Conservation (phyloP, 2,329 filamentous ascomycete species). For the Sclerotinia sclerotiorum region DNA sequence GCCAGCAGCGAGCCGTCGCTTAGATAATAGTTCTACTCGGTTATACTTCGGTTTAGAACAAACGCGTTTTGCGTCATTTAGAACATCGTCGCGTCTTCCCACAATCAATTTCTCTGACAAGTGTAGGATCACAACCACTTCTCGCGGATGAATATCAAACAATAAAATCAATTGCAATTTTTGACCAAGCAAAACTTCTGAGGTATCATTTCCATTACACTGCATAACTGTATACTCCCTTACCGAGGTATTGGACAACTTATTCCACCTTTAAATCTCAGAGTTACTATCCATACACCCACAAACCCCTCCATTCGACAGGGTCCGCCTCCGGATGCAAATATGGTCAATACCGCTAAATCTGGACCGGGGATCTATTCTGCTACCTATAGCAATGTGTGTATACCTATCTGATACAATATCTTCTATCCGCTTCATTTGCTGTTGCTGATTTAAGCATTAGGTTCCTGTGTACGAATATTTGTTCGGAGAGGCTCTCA, state of each 20-base stretch:
- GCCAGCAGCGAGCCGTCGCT: no score
- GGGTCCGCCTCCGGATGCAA: slow-evolving; percentile 22
- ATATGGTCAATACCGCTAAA: slow-evolving; percentile 40
- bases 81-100: slow-evolving; percentile 11
- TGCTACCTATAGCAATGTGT: slow-evolving; percentile 68
- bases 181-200: no score
- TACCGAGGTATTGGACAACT: not conserved
- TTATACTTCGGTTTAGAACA: not conserved
- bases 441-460: not conserved
- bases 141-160: not conserved
- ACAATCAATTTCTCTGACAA: slow-evolving; percentile 1
- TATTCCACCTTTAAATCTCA: not conserved
- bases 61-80: slow-evolving; percentile 18
- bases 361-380: slow-evolving; percentile 54
- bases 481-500: slow-evolving; percentile 75
- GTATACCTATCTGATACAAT: slow-evolving; percentile 31
- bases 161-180: not conserved
- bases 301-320: slow-evolving; percentile 4
- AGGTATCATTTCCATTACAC: not conserved
- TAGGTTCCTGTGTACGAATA: slow-evolving; percentile 95
- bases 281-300: not conserved
- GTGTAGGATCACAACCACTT: not conserved
- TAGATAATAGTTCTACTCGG: not conserved
- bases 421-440: not conserved
- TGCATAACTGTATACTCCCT: not conserved